Evolutionary conservation across 352 stramenopile genomes (phyloP), one percentile per base, ranked within the genome.

Genomic region (Phytophthora capsici): DNA sequence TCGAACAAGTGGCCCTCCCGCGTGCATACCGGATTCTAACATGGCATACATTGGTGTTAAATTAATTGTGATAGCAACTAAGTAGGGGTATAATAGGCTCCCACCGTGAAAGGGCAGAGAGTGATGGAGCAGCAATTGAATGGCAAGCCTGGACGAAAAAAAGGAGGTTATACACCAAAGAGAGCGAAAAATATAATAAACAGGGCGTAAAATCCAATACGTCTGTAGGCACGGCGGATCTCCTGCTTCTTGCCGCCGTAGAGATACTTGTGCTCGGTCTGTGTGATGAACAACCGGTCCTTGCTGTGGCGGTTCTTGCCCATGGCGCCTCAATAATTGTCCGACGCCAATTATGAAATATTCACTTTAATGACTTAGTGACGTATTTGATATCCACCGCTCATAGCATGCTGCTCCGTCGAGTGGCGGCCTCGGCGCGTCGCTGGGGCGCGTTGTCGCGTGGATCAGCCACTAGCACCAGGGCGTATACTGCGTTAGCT

Each of bases 51-150:
- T 0, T 19, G n/a, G 3, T 6, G 10, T 41, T 49, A 36, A 37
- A 38, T 34, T 30, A 9, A 9, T 26, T 48, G 46, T 6, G 13
- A 58, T 8, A 13, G 32, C 2, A 41, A 28, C 30, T 37, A 12
- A 43, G 6, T 22, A 6, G 26, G 2, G 8, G 5, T 19, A 45
- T 22, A 48, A 26, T 0, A 36, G 51, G 14, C 17, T 40, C 59
- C 54, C 65, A 92, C 91, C 57, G 71, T 87, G 77, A 89, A 97
- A 16, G 92, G 91, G 17, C 75, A 92, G 44, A 99, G 83, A 3
- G 91, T 98, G 65, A 99, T 94, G 20, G 97, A 95, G 71, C 98
- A 99, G 82, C 97, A 99, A 66, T 99, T 94, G 77, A 99, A 99
- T 32, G 97, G 96, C 25, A 99, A 77, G 12, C 90, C 89, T 91